Base-by-base conservation (phyloP, 2,329 filamentous ascomycete species). In the Neurospora sp. region DNA sequence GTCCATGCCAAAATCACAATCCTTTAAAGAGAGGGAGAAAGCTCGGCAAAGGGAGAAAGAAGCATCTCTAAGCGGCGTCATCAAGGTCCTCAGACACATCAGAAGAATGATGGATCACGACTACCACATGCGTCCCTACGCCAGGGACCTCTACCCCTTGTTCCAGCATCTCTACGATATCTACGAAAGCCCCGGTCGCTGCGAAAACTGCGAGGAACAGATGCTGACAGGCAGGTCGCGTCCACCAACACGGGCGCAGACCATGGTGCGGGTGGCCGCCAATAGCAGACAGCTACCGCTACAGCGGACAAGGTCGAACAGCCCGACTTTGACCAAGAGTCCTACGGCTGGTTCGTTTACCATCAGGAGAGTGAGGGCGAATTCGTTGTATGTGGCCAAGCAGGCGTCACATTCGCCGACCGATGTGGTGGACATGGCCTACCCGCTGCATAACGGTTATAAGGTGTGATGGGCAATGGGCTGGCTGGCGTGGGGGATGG, bases 91-190 rank as follows among this genome's bases (percentile, higher is more conserved):
- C 0, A 72, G 74, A 0, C 38, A 68, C 69, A 74, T 76, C 36
- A 69, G 68, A 15, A 52, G 68, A 40, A 76, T 76, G 75, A 76
- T 76, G 75, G 46, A 74, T 62, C 66, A 41, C 28, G 69, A 69
- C 10, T 69, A 68, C 46, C 38, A 46, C 6, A 66, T 67, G 37
- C 72, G 75, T 8, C 74, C 75, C 2, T 67, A 69, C n/a, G 75
- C 75, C 2, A 52, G 72, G 23, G 70, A 73, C 40, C 69, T 76
- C 6, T 76, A 74, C 67, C 74, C 75, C 1, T 66, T 57, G 39
- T 76, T 76, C 67, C 70, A 72, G 4, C 72, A 73, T 15, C 67
- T 76, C 19, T 75, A 71, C 57, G 72, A 74, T 10, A 67, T 76
- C 46, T 67, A 73, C 39, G 71, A 72, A 1, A 39, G 12, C 1